These are phyloP conservation scores for Calonectria pauciramosa DNA, from an alignment of 2,329 filamentous ascomycete genomes.

Conservation along the genomic window DNA sequence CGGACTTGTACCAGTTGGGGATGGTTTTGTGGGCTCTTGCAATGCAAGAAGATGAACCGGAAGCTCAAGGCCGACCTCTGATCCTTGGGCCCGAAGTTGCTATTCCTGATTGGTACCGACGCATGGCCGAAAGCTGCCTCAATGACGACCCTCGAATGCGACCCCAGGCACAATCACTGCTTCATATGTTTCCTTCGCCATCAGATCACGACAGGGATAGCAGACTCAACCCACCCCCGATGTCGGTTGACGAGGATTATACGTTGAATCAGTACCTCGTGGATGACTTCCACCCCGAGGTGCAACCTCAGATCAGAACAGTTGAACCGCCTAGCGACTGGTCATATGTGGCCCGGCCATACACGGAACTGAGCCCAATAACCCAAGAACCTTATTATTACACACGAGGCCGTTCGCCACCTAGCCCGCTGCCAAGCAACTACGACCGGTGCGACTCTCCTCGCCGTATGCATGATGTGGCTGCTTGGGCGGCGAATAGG, in stretches of 20 bases:
- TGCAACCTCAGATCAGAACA: slow-evolving; percentile 54
- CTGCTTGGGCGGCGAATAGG: slow-evolving; percentile 55
- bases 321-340: slow-evolving; percentile 60
- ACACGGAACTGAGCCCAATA: slow-evolving; percentile 52
- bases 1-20: slow-evolving; percentile 93
- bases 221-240: slow-evolving; percentile 47
- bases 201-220: slow-evolving; percentile 30
- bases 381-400: slow-evolving; percentile 61
- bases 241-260: slow-evolving; percentile 57
- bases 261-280: slow-evolving; percentile 56
- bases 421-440: slow-evolving; percentile 63
- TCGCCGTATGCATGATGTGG: slow-evolving; percentile 44
- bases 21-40: slow-evolving; percentile 98
- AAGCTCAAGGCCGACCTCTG: slow-evolving; percentile 81
- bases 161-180: slow-evolving; percentile 78
- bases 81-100: slow-evolving; percentile 68
- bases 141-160: slow-evolving; percentile 80
- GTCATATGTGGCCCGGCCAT: slow-evolving; percentile 56
- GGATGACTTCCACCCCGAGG: slow-evolving; percentile 51
- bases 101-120: slow-evolving; percentile 84
- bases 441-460: slow-evolving; percentile 53
- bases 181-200: slow-evolving; percentile 74
- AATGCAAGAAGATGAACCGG: slow-evolving; percentile 90
- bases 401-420: slow-evolving; percentile 66
- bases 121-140: slow-evolving; percentile 82